Base-by-base conservation (phyloP, 2,329 filamentous ascomycete species). In the Kalaharituber pfeilii region DNA sequence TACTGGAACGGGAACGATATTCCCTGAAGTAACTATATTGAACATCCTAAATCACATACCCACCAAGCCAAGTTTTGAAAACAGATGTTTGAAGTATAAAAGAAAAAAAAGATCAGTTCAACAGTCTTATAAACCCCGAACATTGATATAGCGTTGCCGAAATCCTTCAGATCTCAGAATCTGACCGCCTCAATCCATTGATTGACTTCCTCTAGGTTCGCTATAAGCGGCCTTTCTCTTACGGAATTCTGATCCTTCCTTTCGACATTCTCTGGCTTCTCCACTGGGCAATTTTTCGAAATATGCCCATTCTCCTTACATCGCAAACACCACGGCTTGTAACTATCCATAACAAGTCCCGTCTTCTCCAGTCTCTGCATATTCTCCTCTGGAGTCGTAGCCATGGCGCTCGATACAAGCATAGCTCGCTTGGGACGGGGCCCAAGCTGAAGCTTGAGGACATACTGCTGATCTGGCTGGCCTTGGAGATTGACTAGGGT, bases 381-480 rank as follows among this genome's bases (percentile, higher is more conserved):
- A 25, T 47, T 47, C 25, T 47, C 42, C 42, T 47, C 42, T 5
- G n/a, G 11, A 22, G 11, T 25, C 11, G 42, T 25, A 20, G 42
- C n/a, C 13, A 22, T 20, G 22, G 25, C 11, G 13, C 11, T 22
- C 15, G 11, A 11, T 5, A 47, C 42, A 15, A 47, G 13, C 22
- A 15, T 22, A 47, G 15, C 25, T 15, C 42, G n/a, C 42, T 47
- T 47, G 22, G 42, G 42, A 13, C 25, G 18, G 5, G 42, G n/a
- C 18, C 42, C 42, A 47, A 47, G 22, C 42, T 47, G 42, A 20
- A 47, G 25, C 42, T 47, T 47, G n/a, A 47, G n/a, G 25, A 47
- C 24, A 22, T 47, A 47, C 22, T 47, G 18, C 11, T 47, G 42
- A 25, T 47, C 24, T 47, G n/a, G 42, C 13, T 22, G 13, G 1